Percentiles rank a stretch among this genome's conserved stretches.
Conservation (phyloP, 202 grass and related monocot genomes). For the Saccharum hybrid region DNA sequence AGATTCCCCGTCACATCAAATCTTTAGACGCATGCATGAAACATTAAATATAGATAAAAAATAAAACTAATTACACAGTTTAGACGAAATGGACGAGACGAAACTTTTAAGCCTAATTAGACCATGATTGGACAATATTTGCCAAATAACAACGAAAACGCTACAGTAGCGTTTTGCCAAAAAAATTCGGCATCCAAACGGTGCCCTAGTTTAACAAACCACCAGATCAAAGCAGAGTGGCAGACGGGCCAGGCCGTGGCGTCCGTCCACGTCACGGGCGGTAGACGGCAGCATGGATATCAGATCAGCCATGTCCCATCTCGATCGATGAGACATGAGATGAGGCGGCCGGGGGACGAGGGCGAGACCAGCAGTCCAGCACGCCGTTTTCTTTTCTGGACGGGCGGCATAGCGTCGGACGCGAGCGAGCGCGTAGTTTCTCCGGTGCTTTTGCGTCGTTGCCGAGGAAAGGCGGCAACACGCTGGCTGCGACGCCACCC, state of each 20-base stretch:
- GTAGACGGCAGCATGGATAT: background rate
- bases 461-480: slow-evolving; percentile 12
- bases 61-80: too few relatives aligned
- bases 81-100: too few relatives aligned
- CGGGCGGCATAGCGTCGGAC: background rate
- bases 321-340: background rate
- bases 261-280: background rate
- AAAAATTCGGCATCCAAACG: too few relatives aligned
- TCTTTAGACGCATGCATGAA: too few relatives aligned
- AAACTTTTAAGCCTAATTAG: too few relatives aligned
- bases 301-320: background rate
- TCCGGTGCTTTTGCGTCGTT: slow-evolving; percentile 11
- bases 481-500: background rate
- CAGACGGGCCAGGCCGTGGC: background rate
- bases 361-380: too few relatives aligned
- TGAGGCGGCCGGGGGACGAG: background rate
- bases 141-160: too few relatives aligned
- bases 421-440: background rate
- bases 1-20: too few relatives aligned
- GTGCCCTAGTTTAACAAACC: background rate
- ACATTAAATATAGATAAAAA: too few relatives aligned
- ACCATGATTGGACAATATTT: too few relatives aligned
- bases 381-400: too few relatives aligned
- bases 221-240: background rate
- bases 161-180: too few relatives aligned